A percentile compares a stretch with the other conserved stretches of the same genome.
Conservation (phyloP, 129 eudicot species). For the Dittrichia graveolens region DNA sequence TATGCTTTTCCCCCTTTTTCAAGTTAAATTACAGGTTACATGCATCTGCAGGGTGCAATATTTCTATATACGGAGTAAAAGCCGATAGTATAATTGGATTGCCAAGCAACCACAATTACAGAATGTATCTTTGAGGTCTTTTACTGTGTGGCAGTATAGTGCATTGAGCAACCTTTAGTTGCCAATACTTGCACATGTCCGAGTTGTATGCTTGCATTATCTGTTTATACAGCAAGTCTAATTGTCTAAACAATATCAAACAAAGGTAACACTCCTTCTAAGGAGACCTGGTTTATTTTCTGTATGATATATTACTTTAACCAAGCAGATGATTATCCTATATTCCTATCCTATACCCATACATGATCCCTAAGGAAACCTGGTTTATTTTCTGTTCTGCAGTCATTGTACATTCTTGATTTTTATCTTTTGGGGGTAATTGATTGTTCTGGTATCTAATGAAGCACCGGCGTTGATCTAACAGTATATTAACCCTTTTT, state of each 20-base stretch:
- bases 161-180: no score
- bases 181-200: no score
- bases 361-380: background rate
- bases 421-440: background rate
- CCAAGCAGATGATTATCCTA: slow-evolving; percentile 15
- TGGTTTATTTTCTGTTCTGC: background rate
- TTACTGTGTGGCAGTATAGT: no score
- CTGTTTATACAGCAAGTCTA: background rate
- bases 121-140: no score
- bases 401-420: background rate
- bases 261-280: background rate
- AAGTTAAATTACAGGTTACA: background rate
- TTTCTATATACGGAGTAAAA: background rate
- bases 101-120: no score
- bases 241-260: background rate
- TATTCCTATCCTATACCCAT: background rate
- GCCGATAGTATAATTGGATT: background rate
- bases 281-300: background rate
- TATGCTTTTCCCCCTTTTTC: background rate
- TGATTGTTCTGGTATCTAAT: background rate
- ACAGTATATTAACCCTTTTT: background rate
- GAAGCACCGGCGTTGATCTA: background rate
- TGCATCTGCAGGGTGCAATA: slow-evolving; percentile 2
- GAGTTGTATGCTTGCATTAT: no score
- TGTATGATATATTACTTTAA: background rate